phyloP scores from a whole-genome alignment of 106 monocot genomes.

The Phalaenopsis equestris region DNA sequence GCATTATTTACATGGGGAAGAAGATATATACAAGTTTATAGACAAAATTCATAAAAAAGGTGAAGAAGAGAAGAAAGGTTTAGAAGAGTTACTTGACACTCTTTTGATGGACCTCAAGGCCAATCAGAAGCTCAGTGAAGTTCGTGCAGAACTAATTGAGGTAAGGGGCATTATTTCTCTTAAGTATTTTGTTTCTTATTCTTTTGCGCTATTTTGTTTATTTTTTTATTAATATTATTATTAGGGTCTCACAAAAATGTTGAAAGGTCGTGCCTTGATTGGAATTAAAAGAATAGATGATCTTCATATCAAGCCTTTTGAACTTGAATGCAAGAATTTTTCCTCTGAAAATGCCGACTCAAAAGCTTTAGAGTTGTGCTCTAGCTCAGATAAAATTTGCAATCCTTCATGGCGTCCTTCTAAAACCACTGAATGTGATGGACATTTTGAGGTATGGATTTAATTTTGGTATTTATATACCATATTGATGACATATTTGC shows the following conservation, averaged over 20 bases:
- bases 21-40: conserved; percentile 48
- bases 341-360: conserved; percentile 27
- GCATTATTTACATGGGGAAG: conserved; percentile 54
- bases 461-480: not conserved
- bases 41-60: conserved; percentile 34
- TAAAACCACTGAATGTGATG: conserved; percentile 26
- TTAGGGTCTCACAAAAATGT: conserved; percentile 47
- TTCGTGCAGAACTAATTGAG: conserved; percentile 49
- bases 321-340: conserved; percentile 44
- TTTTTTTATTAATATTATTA: not conserved
- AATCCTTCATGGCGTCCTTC: conserved; percentile 64
- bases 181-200: not conserved
- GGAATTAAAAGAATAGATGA: conserved; percentile 84
- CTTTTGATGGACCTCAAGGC: conserved; percentile 58
- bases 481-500: not conserved
- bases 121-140: conserved; percentile 65
- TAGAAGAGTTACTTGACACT: conserved; percentile 34
- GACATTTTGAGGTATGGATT: conserved; percentile 23
- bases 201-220: not conserved
- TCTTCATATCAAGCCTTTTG: conserved; percentile 43
- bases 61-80: conserved; percentile 36
- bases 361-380: conserved; percentile 36
- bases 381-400: conserved; percentile 46
- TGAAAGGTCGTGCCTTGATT: conserved; percentile 35
- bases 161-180: conserved; percentile 16